Evolutionary conservation across 2,329 filamentous ascomycete genomes (phyloP), one percentile per base, ranked within the genome.

Genomic region (Aspergillus neoniger): DNA sequence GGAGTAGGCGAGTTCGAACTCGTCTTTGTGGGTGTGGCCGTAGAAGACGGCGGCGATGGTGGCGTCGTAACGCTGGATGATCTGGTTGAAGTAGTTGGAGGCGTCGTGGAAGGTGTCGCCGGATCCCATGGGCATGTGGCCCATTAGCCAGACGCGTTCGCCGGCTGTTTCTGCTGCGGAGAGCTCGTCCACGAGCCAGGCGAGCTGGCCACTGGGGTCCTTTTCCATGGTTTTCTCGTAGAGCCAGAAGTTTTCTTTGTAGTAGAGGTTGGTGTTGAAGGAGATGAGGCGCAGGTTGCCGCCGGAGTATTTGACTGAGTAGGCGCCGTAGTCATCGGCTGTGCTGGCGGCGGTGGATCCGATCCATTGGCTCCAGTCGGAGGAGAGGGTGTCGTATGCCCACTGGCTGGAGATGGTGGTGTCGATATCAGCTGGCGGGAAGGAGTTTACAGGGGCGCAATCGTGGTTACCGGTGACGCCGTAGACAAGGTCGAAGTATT

Each of bases 391-490:
- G 59, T 83, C 74, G 66, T 86, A 86, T 10, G 84, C 72, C 83
- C 83, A 85, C 55, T 82, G 80, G 21, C 78, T 78, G 19, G 74
- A 72, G 55, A 75, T 73, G 32, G 76, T 77, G 41, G 71, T 73
- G 57, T 72, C 70, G 54, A 79, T 69, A 3, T 75, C 74, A 15
- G 71, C 67, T 3, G 82, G 78, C 2, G 80, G 78, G 61, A 82
- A 84, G 14, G 79, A 76, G 65, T 85, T 85, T 19, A 78, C 72
- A 0, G 84, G 84, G 15, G 79, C 77, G 6, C 79, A 76, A 58
- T 87, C 85, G 63, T 86, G 84, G 69, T 86, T 87, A 3, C 84
- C 84, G 6, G 81, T 78, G 2, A 82, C 81, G 55, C 79, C 81
- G 58, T 84, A 86, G 3, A 85, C 79, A 10, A 75, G 70, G 10